A percentile compares a stretch with the other conserved stretches of the same genome.
These are phyloP conservation scores for Cyanidium caldarium DNA, from an alignment of 23 red algal species.

Conservation along the genomic window DNA sequence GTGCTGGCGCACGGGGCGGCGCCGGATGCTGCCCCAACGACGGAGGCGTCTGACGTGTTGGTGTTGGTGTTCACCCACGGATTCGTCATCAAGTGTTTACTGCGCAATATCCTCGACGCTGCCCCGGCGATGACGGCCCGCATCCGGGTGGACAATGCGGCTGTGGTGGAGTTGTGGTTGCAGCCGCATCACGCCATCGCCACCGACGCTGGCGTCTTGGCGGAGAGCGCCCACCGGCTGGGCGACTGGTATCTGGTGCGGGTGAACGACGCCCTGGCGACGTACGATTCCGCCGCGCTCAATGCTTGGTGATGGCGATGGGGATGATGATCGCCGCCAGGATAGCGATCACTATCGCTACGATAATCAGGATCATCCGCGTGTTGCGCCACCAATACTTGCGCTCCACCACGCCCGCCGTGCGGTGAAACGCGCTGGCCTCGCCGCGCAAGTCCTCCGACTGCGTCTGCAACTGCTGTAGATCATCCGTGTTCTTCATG, in stretches of 20 bases:
- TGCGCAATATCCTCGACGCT: slow-evolving; percentile 1
- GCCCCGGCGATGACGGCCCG: background rate
- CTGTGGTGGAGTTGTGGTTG: background rate
- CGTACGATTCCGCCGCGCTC: no score
- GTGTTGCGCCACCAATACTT: slow-evolving; percentile 79
- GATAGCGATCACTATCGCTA: slow-evolving; percentile 34
- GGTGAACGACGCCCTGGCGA: background rate
- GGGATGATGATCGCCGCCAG: slow-evolving; percentile 29
- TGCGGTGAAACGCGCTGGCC: slow-evolving; percentile 49
- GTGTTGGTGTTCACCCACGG: slow-evolving; percentile 1
- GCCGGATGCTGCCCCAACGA: background rate
- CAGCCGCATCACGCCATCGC: no score
- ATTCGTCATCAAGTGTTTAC: background rate
- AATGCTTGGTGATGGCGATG: slow-evolving; percentile 14
- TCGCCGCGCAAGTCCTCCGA: slow-evolving; percentile 69
- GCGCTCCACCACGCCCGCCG: slow-evolving; percentile 46
- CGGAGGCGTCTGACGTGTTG: background rate
- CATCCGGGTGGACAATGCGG: slow-evolving; percentile 3
- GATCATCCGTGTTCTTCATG: slow-evolving; percentile 55
- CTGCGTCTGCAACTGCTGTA: slow-evolving; percentile 54
- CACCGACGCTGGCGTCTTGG: background rate
- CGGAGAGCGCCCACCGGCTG: background rate
- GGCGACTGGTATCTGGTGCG: background rate
- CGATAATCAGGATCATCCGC: slow-evolving; percentile 36
- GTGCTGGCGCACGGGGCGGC: background rate